Base-by-base conservation (phyloP, 352 stramenopile species). In the Pythium angustatum region DNA sequence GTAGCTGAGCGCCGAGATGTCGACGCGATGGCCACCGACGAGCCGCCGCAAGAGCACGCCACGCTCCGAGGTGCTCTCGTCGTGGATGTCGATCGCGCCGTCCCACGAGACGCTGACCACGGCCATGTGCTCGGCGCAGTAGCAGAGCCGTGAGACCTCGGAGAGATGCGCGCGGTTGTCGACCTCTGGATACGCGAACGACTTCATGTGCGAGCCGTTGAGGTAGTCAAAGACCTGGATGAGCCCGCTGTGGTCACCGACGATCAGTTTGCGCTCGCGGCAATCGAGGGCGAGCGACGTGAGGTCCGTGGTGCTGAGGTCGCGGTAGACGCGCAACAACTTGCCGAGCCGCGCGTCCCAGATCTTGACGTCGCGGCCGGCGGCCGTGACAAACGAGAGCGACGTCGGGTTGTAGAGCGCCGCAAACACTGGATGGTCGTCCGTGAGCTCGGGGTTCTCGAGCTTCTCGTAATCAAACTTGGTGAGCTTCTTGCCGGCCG, bases 401-500 rank as follows among this genome's bases (percentile, higher is more conserved):
- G 88, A 94, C 14, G 82, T 93, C 33, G 82, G 66, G 58, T 96
- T 96, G 69, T 95, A 95, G n/a, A 92, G 66, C 21, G 82, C 89
- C 21, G 68, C 68, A 47, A 93, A 92, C 1, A 94, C 81, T 2
- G 86, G 86, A 12, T 89, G 71, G 64, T 96, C 87, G 68, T 96
- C 88, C 6, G 84, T 95, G 34, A 93, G 72, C 62, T 97, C 81
- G 2, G 86, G 86, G 51, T 96, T 92, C 41, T 88, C 77, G 3
- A 96, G 74, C 56, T 94, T 93, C 51, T 95, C 83, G 64, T 96
- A 96, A 57, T 96, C 85, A 48, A 96, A 97, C 51, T 89, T 84
- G 31, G 79, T 36, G n/a, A 78, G 73, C 72, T 88, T 85, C 64
- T 94, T 91, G 36, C 85, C 88, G 27, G 79, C 82, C 19, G 84